phyloP scores from a whole-genome alignment of 768 basidiomycete species.

The Pisolithus sp. region DNA sequence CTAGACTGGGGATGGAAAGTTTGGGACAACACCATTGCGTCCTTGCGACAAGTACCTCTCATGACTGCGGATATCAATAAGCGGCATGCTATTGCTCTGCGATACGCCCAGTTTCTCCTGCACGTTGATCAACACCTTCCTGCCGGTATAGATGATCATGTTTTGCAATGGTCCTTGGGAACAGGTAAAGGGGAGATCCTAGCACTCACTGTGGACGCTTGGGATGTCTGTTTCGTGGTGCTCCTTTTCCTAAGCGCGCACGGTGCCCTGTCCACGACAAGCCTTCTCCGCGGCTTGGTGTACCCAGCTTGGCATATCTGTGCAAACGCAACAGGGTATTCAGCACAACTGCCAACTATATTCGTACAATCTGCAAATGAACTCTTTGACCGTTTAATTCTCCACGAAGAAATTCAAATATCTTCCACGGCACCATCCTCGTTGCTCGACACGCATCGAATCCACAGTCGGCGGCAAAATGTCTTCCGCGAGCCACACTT shows the following conservation, averaged over 20 bases:
- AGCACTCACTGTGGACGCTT: slow-evolving; percentile 52
- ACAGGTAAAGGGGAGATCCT: slow-evolving; percentile 59
- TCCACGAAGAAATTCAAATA: slow-evolving; percentile 44
- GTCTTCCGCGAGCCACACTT: slow-evolving; percentile 67
- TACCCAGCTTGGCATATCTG: slow-evolving; percentile 70
- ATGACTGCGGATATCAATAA: slow-evolving; percentile 44
- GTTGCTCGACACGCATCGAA: slow-evolving; percentile 60
- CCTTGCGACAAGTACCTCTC: slow-evolving; percentile 59
- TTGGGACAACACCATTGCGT: slow-evolving; percentile 78
- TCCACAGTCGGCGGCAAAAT: slow-evolving; percentile 61
- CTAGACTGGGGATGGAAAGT: slow-evolving; percentile 75
- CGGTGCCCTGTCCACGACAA: slow-evolving; percentile 66
- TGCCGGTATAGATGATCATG: slow-evolving; percentile 60
- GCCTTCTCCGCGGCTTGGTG: slow-evolving; percentile 66
- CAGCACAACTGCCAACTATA: slow-evolving; percentile 37
- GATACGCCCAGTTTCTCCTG: slow-evolving; percentile 65
- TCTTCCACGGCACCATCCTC: slow-evolving; percentile 36
- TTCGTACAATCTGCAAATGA: slow-evolving; percentile 59
- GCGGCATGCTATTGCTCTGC: slow-evolving; percentile 48
- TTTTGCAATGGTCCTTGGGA: slow-evolving; percentile 67
- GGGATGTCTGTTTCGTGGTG: slow-evolving; percentile 60
- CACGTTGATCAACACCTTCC: slow-evolving; percentile 76
- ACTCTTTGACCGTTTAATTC: slow-evolving; percentile 54
- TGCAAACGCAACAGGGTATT: slow-evolving; percentile 35
- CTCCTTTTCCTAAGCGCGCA: slow-evolving; percentile 59